Evolutionary conservation across 2,329 filamentous ascomycete species (phyloP).

Genomic region (Raffaelea albimanens): DNA sequence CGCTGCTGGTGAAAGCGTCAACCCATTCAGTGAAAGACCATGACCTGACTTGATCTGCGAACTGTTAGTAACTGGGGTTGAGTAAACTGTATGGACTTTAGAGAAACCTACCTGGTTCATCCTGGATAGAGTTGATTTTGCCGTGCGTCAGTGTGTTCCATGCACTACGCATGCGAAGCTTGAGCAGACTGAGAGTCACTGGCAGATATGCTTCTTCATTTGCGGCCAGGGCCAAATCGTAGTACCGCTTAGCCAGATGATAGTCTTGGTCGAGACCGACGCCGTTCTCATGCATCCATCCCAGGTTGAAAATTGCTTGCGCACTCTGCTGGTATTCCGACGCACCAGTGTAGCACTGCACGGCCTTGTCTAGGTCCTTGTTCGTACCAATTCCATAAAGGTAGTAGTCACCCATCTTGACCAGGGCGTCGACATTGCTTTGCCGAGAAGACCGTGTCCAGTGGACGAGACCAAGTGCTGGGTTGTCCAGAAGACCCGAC

Average conservation of each 20-base stretch:
- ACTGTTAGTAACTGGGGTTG: no score
- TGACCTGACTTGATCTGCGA: no score
- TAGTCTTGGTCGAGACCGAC: slow-evolving; percentile 90
- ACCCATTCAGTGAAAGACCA: slow-evolving; percentile 83
- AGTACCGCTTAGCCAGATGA: slow-evolving; percentile 92
- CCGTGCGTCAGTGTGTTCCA: slow-evolving; percentile 93
- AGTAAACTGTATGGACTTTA: slow-evolving; percentile 22
- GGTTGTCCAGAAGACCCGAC: slow-evolving; percentile 36
- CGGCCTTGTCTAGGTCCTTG: slow-evolving; percentile 72
- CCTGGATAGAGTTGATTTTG: slow-evolving; percentile 83
- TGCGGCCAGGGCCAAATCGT: slow-evolving; percentile 83
- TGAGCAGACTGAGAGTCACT: slow-evolving; percentile 78
- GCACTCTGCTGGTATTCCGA: slow-evolving; percentile 87
- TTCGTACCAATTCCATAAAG: slow-evolving; percentile 68
- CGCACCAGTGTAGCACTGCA: slow-evolving; percentile 84
- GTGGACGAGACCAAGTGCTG: slow-evolving; percentile 68
- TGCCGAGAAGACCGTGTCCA: slow-evolving; percentile 94
- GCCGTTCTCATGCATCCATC: slow-evolving; percentile 99
- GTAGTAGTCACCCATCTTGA: slow-evolving; percentile 99
- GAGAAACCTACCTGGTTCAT: slow-evolving; percentile 82
- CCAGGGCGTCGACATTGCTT: slow-evolving; percentile 81
- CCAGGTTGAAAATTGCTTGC: slow-evolving; percentile 92
- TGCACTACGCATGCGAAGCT: slow-evolving; percentile 74
- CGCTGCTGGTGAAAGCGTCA: slow-evolving; percentile 66
- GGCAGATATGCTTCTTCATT: slow-evolving; percentile 92